Evolutionary conservation across 2,329 filamentous ascomycete genomes (phyloP), one percentile per base, ranked within the genome.

Genomic region (Clonostachys chloroleuca): DNA sequence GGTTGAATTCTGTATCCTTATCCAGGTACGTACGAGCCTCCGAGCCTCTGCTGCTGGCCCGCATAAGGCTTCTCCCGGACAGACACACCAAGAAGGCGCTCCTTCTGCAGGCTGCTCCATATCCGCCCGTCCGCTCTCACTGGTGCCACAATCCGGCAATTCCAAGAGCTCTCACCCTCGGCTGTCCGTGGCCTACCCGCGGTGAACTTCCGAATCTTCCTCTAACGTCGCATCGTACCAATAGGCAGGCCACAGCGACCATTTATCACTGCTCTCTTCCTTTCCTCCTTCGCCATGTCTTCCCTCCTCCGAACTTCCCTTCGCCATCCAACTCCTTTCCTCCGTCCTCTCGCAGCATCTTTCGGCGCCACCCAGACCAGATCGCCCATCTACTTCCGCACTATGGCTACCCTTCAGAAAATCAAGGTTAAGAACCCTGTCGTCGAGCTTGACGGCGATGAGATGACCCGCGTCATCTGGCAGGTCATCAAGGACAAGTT

Each of bases 391-490:
- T 30, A 30, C 24, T 30, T 30, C 24, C 67, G 69, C 66, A 77
- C 69, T 60, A 83, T 85, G 80, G 74, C 78, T 48, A 69, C 78
- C 56, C 46, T 57, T 47, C 68, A 77, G 56, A 99, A 97, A 86
- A 97, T 97, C 81, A 94, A 95, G 83, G 94, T 99, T 78, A 92
- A 95, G 84, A 97, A 96, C 74, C 94, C 94, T 56, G 86, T 99
- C 67, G 94, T 99, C 69, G 94, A 97, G 78, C 83, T 97, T 62
- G 92, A 97, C 68, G 92, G 92, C 63, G 83, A 87, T 61, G 83
- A 91, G 85, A 97, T 97, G 94, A 99, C 94, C 60, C 82, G 94
- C 62, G 92, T 99, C 69, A 99, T 99, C 78, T 99, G 94, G 94
- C 79, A 96, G 77, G 85, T 89, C 70, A 99, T 99, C 82, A 96